A percentile compares a stretch with the other conserved stretches of the same genome.
phyloP scores from a whole-genome alignment of 495 filamentous ascomycete species.

The Baudoinia panamericana region DNA sequence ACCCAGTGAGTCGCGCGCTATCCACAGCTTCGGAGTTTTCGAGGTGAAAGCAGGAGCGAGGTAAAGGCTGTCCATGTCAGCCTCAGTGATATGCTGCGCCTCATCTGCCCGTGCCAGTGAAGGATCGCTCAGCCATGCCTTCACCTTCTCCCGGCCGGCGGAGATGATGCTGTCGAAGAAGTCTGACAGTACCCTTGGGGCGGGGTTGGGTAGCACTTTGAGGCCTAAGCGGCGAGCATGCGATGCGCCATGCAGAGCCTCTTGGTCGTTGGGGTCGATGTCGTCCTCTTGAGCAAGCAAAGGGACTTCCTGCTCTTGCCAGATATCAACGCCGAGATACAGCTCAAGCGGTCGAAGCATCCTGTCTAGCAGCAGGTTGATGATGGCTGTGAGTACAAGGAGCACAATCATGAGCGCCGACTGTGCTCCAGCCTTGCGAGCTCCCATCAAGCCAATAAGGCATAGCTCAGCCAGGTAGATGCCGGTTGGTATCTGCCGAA shows the following conservation, averaged over 20 bases:
- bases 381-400: conserved; percentile 24
- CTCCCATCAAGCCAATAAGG: conserved; percentile 28
- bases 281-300: conserved; percentile 14
- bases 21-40: conserved; percentile 63
- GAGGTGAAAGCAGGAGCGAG: conserved; percentile 57
- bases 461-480: conserved; percentile 30
- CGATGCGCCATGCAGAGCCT: conserved; percentile 21
- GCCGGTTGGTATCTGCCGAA: conserved; percentile 29
- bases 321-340: conserved; percentile 25
- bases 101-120: conserved; percentile 11
- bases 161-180: conserved; percentile 24
- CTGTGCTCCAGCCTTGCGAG: conserved; percentile 18
- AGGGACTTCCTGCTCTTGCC: conserved; percentile 18
- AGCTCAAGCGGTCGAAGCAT: conserved; percentile 25
- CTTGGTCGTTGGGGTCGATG: conserved; percentile 17
- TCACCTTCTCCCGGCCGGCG: conserved; percentile 18
- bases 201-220: conserved; percentile 11
- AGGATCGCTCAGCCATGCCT: conserved; percentile 20
- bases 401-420: conserved; percentile 25
- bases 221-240: conserved; percentile 18
- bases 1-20: conserved; percentile 63
- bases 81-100: conserved; percentile 11
- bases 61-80: conserved; percentile 49
- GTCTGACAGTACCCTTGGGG: conserved; percentile 14
- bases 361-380: conserved; percentile 24